Percentiles rank a stretch among this genome's conserved stretches.
These are phyloP conservation scores for Endoconidiophora laricicola DNA, from an alignment of 2,329 filamentous ascomycete genomes.

Conservation along the genomic window DNA sequence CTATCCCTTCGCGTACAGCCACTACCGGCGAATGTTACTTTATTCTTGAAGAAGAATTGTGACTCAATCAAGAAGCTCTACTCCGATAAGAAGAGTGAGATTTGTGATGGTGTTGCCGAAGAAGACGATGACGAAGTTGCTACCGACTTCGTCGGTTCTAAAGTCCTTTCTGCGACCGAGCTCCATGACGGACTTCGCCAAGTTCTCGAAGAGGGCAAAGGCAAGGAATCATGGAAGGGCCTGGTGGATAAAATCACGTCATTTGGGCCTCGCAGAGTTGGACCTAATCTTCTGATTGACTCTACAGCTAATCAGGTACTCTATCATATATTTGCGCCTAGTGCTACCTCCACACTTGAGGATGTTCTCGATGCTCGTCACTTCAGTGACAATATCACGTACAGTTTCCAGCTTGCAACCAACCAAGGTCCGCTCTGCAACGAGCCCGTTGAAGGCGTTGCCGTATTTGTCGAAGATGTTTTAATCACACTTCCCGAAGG, in stretches of 20 bases:
- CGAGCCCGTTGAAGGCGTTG: constrained; percentile 85
- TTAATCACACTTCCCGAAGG: constrained; percentile 39
- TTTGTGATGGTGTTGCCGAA: constrained; percentile 18
- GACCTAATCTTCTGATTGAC: constrained; percentile 82
- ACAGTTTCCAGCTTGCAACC: constrained; percentile 87
- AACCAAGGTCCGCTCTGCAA: constrained; percentile 79
- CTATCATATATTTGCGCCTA: constrained; percentile 45
- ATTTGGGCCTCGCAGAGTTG: constrained; percentile 72
- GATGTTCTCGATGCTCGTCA: constrained; percentile 44
- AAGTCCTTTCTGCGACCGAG: constrained; percentile 52
- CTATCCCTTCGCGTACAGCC: constrained; percentile 64
- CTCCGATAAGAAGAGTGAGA: constrained; percentile 42
- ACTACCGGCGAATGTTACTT: constrained; percentile 59
- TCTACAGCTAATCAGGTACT: constrained; percentile 53
- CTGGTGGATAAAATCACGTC: constrained; percentile 68
- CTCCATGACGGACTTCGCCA: constrained; percentile 57
- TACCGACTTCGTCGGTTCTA: constrained; percentile 40
- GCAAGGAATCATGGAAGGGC: constrained; percentile 60
- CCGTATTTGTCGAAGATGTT: constrained; percentile 75
- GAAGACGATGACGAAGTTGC: constrained; percentile 28
- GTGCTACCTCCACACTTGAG: constrained; percentile 24
- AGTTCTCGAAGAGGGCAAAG: constrained; percentile 54
- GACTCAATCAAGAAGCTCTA: constrained; percentile 67
- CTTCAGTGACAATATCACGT: constrained; percentile 76
- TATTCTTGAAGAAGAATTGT: constrained; percentile 69